Base-by-base conservation (phyloP, 148 eudicot species). In the Silene uniflora region DNA sequence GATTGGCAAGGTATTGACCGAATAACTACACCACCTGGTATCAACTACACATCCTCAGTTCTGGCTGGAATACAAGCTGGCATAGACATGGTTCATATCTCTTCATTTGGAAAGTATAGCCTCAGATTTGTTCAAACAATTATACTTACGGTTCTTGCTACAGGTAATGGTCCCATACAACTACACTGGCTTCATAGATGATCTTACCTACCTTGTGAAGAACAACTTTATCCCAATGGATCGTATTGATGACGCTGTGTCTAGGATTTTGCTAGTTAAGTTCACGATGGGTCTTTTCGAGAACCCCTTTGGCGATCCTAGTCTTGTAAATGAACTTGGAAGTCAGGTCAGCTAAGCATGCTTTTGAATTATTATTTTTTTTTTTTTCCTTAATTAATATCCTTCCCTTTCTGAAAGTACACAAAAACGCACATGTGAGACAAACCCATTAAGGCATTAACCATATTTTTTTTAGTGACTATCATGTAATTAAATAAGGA, bases 1-100 rank as follows among this genome's bases (percentile, higher is more conserved):
- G 97, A 93, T 84, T 93, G 95, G 97, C 81, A 93, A 79, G 98
- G 98, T 46, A 82, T 93, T 63, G 98, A 93, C 84, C 85, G 87
- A 80, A 85, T 93, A 71, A 93, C 97, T 54, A 67, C 87, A 73
- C 97, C 98, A 17, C 82, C 85, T 63, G 89, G 86, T 78, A 82
- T 91, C 78, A 91, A 93, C 82, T 93, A 91, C 84, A 89, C 93
- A 4, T 87, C 87, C 84, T 93, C 98, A 16, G 88, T 93, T 60
- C 82, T 79, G 76, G 89, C 88, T 78, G 79, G 88, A 63, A 78
- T 93, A 79, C 84, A 82, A 75, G 97, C 97, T 76, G 97, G 98
- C 64, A 80, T 93, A n/a, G 97, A 93, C 86, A 93, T 93, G 98
- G 97, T 93, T 77, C 42, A 22, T 66, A 71, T 81, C 74, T 73